A percentile compares a stretch with the other conserved stretches of the same genome.
Conservation (phyloP, 495 filamentous ascomycete genomes). For the Extremus antarcticus region DNA sequence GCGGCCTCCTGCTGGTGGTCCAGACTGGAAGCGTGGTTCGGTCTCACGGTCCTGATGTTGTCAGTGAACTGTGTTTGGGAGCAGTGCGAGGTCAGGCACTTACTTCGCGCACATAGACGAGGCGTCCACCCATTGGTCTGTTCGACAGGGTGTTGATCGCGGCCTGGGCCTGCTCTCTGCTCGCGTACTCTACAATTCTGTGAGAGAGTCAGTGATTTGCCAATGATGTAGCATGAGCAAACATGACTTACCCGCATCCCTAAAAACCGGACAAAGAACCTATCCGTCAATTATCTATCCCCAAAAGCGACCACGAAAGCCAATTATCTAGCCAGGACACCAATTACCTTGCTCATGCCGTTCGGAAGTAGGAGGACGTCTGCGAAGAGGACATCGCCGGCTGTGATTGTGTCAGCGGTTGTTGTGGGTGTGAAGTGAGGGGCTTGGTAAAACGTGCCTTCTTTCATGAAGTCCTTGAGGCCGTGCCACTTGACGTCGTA, state of each 20-base stretch:
- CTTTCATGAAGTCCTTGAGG: conserved; percentile 98
- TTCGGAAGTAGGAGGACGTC: conserved; percentile 99
- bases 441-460: conserved; percentile 55
- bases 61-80: not conserved
- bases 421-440: not conserved
- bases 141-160: conserved; percentile 98
- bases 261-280: conserved; percentile 83
- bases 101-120: conserved; percentile 98
- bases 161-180: conserved; percentile 95
- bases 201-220: conserved; percentile 17
- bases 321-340: conserved; percentile 78
- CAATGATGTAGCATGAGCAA: not conserved
- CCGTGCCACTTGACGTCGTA: conserved; percentile 99
- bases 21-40: conserved; percentile 87
- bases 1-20: conserved; percentile 10
- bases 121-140: conserved; percentile 93
- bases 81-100: conserved; percentile 16
- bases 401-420: conserved; percentile 44
- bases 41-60: conserved; percentile 71
- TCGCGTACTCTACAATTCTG: conserved; percentile 99
- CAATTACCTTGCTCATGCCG: conserved; percentile 99
- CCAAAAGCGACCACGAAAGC: conserved; percentile 53
- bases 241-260: conserved; percentile 91
- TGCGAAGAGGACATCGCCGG: conserved; percentile 98
- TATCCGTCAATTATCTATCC: conserved; percentile 99